Percentiles rank a stretch among this genome's conserved stretches.
These are phyloP conservation scores for Sporisorium graminicola DNA, from an alignment of 1,284 basidiomycete genomes.

Conservation along the genomic window DNA sequence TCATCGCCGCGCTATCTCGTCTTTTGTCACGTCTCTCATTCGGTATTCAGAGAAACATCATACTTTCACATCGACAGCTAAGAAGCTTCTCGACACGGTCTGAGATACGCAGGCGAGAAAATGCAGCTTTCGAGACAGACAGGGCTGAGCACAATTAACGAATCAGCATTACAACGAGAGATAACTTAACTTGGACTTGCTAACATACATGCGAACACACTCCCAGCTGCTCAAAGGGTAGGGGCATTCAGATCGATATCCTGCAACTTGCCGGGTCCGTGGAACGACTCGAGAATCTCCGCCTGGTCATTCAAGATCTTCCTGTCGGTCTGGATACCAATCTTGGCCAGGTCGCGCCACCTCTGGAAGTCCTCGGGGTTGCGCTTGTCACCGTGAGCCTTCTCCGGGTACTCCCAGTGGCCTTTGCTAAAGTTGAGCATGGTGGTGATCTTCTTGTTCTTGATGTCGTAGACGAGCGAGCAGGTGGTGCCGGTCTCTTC, in stretches of 20 bases:
- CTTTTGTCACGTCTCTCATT: not conserved
- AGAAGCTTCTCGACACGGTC: not conserved
- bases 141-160: not conserved
- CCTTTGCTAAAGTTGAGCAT: conserved; percentile 67
- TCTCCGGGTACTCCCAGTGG: conserved; percentile 66
- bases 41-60: conserved; percentile 6
- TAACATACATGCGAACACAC: no score
- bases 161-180: not conserved
- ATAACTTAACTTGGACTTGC: no score
- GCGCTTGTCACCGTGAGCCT: conserved; percentile 67
- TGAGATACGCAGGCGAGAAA: not conserved
- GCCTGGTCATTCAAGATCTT: conserved; percentile 67
- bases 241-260: conserved; percentile 62
- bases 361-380: conserved; percentile 65
- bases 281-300: conserved; percentile 58
- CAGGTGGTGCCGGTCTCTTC: conserved; percentile 69
- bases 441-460: conserved; percentile 62
- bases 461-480: conserved; percentile 65
- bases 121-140: no score
- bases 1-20: not conserved
- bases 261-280: conserved; percentile 61
- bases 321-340: conserved; percentile 64
- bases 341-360: conserved; percentile 65
- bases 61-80: not conserved
- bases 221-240: conserved; percentile 45